Base-by-base conservation (phyloP, 75 land plant species). In the Pinus tabuliformis region DNA sequence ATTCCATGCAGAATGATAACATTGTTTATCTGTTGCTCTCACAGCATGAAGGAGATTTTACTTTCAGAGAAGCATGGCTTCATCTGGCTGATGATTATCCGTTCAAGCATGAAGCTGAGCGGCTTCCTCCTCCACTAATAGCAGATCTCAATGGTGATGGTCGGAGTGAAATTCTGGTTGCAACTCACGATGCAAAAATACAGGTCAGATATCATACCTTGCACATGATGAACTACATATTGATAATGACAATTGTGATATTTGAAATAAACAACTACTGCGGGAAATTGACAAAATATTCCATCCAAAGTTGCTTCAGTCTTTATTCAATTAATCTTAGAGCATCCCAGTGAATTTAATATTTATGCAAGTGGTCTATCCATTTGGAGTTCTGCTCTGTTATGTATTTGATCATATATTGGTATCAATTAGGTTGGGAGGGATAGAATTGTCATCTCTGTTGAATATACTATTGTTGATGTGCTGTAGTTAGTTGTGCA, bases 101-200 rank as follows among this genome's bases (percentile, higher is more conserved):
- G 3, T 85, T 96, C 56, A 90, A 90, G 77, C 89, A 87, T 72
- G 99, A 96, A 59, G 90, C 90, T 11, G 98, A 96, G 70, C 91
- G 93, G 24, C 90, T 96, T 42, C 99, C 99, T 36, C 93, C 93
- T 1, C 99, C 99, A 0, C 36, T 94, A 16, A 91, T 96, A 37
- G 87, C 92, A 66, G 99, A 96, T 85, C 84, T 96, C 0, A 96
- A 96, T 81, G 99, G 95, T 36, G 99, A 96, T 77, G 99, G 99
- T n/a, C 88, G 80, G 37, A 90, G 63, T 42, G 99, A 96, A 80
- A 85, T 96, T 77, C 84, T 96, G 62, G 88, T 96, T 13, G 98
- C 98, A 28, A 94, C 98, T 22, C 89, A 90, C 45, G 98, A 96
- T 75, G 95, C 97, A 73, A 90, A 94, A 77, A 86, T 95, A 57